These are phyloP conservation scores for Plasmodium chabaudi DNA, from an alignment of 169 alveolate species.

Conservation along the genomic window DNA sequence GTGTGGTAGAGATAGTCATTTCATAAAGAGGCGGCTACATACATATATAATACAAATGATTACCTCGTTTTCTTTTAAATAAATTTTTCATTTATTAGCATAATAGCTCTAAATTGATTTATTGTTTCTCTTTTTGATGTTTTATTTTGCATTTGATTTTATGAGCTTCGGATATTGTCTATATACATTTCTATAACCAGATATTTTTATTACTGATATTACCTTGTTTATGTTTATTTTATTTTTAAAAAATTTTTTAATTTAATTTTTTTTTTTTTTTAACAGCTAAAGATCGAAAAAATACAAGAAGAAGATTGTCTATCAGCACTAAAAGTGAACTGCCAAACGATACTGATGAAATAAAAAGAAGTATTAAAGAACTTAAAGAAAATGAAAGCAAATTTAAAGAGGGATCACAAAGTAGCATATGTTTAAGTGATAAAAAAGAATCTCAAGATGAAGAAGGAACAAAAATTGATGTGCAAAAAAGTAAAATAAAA, in stretches of 20 bases:
- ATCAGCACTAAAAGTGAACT: conserved; percentile 50
- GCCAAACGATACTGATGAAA: conserved; percentile 61
- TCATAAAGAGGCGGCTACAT: no score
- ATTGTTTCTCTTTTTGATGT: no score
- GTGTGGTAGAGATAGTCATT: no score
- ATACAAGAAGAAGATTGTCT: conserved; percentile 76
- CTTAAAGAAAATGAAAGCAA: conserved; percentile 49
- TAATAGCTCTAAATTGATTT: no score
- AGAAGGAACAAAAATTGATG: conserved; percentile 13
- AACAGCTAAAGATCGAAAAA: conserved; percentile 41
- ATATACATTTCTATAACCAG: no score
- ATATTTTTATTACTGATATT: no score
- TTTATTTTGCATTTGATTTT: no score
- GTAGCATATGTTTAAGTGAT: background rate
- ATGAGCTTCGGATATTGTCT: no score
- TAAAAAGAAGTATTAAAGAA: conserved; percentile 69
- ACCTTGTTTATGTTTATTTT: no score
- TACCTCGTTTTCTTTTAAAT: no score
- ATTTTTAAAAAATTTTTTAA: background rate
- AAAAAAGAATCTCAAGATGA: background rate
- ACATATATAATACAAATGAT: no score
- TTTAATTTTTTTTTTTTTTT: conserved; percentile 2
- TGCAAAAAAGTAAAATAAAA: conserved; percentile 28
- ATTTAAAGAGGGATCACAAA: conserved; percentile 73
- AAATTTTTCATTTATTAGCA: no score